These are phyloP conservation scores for Pseudotulostoma volvatum DNA, from an alignment of 495 filamentous ascomycete species.

Conservation along the genomic window DNA sequence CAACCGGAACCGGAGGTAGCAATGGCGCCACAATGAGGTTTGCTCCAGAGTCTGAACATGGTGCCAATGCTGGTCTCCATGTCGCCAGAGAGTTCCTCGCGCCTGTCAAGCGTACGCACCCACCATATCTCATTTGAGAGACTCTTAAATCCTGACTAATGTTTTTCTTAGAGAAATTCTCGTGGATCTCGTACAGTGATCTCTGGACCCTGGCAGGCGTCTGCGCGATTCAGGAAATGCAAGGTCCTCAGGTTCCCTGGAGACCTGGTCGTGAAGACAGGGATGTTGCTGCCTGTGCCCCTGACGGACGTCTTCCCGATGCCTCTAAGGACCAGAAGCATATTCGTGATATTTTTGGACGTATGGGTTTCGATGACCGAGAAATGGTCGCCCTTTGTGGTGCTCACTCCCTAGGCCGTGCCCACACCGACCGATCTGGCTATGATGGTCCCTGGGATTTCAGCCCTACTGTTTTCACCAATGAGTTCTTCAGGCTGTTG, in stretches of 20 bases:
- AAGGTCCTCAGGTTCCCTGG: slow-evolving; percentile 76
- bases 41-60: slow-evolving; percentile 76
- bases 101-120: slow-evolving; percentile 58
- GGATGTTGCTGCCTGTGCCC: slow-evolving; percentile 75
- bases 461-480: slow-evolving; percentile 83
- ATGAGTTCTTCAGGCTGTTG: slow-evolving; percentile 84
- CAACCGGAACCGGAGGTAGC: slow-evolving; percentile 79
- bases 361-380: slow-evolving; percentile 96
- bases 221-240: slow-evolving; percentile 84
- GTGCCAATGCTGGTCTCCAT: slow-evolving; percentile 85
- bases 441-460: slow-evolving; percentile 94
- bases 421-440: slow-evolving; percentile 77
- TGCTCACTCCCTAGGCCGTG: slow-evolving; percentile 84
- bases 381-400: slow-evolving; percentile 87
- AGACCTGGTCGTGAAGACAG: slow-evolving; percentile 74
- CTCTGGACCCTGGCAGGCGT: slow-evolving; percentile 88
- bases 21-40: slow-evolving; percentile 99
- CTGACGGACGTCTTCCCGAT: slow-evolving; percentile 91
- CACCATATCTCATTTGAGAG: neutral
- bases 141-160: slow-evolving; percentile 16
- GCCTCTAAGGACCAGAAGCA: slow-evolving; percentile 64
- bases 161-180: slow-evolving; percentile 47
- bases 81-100: slow-evolving; percentile 82
- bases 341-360: slow-evolving; percentile 81
- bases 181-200: slow-evolving; percentile 93